A percentile compares a stretch with the other conserved stretches of the same genome.
Evolutionary conservation across 768 basidiomycete genomes (phyloP).

Genomic region (Tricholomella constricta): DNA sequence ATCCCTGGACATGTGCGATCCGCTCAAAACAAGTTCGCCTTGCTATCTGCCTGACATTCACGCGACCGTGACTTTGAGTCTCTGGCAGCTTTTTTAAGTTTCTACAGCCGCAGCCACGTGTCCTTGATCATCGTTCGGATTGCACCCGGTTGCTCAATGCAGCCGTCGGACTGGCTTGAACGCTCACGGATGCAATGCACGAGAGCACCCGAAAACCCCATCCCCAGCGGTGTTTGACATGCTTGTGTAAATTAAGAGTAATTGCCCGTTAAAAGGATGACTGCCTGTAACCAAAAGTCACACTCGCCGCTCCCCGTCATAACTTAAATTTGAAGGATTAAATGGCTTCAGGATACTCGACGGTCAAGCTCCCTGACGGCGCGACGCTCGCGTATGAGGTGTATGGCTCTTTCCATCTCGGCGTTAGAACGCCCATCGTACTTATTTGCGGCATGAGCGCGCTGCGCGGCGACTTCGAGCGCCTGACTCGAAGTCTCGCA

Average conservation of each 20-base stretch:
- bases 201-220: constrained; percentile 5
- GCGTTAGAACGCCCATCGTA: no score
- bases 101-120: constrained; percentile 3
- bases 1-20: neutral
- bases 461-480: no score
- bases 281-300: neutral
- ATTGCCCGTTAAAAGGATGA: constrained; percentile 4
- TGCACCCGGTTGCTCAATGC: constrained; percentile 3
- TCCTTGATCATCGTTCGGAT: no score
- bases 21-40: neutral
- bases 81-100: neutral
- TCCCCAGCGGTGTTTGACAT: constrained; percentile 6
- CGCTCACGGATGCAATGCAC: constrained; percentile 13
- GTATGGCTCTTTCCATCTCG: no score
- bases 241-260: neutral
- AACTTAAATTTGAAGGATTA: neutral
- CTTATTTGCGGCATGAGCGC: no score
- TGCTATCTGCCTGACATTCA: neutral
- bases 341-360: constrained; percentile 27
- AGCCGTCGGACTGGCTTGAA: no score
- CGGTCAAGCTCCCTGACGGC: constrained; percentile 40
- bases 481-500: no score
- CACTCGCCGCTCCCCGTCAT: neutral
- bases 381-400: no score
- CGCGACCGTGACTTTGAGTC: neutral